phyloP scores from a whole-genome alignment of 2,329 filamentous ascomycete species.

The Neonectria ditissima region DNA sequence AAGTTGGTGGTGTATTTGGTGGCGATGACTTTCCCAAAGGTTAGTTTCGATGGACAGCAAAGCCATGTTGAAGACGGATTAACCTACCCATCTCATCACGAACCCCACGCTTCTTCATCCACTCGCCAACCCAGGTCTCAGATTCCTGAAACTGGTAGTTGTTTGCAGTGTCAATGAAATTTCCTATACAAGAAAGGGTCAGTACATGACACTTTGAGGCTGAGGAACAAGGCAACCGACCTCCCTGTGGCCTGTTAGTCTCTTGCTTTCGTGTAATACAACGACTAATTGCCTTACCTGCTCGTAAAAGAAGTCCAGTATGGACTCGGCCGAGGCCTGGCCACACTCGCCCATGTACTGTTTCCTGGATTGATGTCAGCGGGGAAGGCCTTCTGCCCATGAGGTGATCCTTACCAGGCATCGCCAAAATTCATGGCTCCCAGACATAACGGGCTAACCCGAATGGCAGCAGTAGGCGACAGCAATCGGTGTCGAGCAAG shows the following conservation, averaged over 20 bases:
- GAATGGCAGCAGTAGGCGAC: conserved; percentile 72
- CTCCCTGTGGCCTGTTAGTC: conserved; percentile 42
- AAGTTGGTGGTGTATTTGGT: conserved; percentile 77
- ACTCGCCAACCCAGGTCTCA: conserved; percentile 76
- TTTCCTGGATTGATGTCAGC: conserved; percentile 52
- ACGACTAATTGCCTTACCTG: conserved; percentile 53
- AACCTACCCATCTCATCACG: conserved; percentile 71
- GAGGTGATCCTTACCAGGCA: conserved; percentile 53
- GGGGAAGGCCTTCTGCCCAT: not conserved
- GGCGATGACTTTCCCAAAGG: conserved; percentile 65
- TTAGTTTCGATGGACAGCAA: conserved; percentile 4
- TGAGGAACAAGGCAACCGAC: conserved; percentile 27
- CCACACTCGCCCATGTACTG: conserved; percentile 72
- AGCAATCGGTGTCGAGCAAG: conserved; percentile 75
- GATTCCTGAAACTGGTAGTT: conserved; percentile 74
- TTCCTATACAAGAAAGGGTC: conserved; percentile 57
- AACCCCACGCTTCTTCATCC: conserved; percentile 73
- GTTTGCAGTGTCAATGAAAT: conserved; percentile 80
- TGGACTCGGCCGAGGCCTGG: conserved; percentile 70
- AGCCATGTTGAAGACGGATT: not conserved
- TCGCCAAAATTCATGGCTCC: conserved; percentile 75
- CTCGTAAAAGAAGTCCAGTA: conserved; percentile 74
- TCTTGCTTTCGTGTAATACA: not conserved
- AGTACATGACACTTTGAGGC: not conserved
- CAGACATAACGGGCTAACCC: conserved; percentile 75